Base-by-base conservation (phyloP, 2,329 filamentous ascomycete genomes). In the Fusarium verrucosum region DNA sequence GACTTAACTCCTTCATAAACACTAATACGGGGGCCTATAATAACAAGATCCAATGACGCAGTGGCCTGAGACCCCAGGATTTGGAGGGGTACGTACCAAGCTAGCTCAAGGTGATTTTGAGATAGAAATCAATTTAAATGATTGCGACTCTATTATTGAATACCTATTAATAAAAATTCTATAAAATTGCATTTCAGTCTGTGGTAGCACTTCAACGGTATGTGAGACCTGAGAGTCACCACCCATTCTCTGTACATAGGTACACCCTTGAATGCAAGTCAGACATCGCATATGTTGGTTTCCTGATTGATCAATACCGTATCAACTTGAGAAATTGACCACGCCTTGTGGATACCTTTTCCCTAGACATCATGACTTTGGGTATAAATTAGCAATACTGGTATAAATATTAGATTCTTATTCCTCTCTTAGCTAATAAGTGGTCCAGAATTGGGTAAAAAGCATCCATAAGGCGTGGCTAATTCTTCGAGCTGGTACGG, bases 11-110 rank as follows among this genome's bases (percentile, higher is more conserved):
- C n/a, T n/a, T n/a, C n/a, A n/a, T n/a, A n/a, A n/a, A n/a, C n/a
- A n/a, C n/a, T n/a, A n/a, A n/a, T n/a, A n/a, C 47, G 63, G 66
- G 66, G 52, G 41, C 30, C 47, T 55, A 38, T 62, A 38, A 58
- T 65, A 37, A 57, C n/a, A n/a, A n/a, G 52, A 55, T 58, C 66
- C 63, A 69, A 68, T 68, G 66, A 68, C 65, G 66, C 65, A 69
- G 62, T 66, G 62, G 65, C 62, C 53, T 60, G 45, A 64, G 44
- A 47, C 56, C 52, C 59, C 55, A 60, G 49, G 59, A 60, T 59
- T 32, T 52, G 36, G 52, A 63, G 47, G 58, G 45, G 63, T 66
- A 66, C 63, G 63, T 66, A 66, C 25, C 20, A n/a, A 14, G 19
- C 44, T 43, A 26, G 44, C 13, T 47, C 16, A 28, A n/a, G 26